phyloP scores from a whole-genome alignment of 2,329 filamentous ascomycete species.

The Aureobasidium zeae region DNA sequence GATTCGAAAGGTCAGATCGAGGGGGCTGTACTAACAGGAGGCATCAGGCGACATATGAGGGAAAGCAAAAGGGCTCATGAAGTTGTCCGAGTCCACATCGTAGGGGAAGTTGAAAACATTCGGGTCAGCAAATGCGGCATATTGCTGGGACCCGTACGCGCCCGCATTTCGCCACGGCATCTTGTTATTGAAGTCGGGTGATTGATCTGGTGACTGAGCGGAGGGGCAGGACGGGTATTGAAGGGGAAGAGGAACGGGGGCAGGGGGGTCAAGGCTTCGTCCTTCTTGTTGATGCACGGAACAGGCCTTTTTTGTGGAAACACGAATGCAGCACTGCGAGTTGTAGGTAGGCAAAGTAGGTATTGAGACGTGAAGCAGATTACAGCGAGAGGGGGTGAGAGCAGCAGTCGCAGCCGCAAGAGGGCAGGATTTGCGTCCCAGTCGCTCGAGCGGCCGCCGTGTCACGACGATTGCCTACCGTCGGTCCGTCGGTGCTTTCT shows the following conservation, averaged over 20 bases:
- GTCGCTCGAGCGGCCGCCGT: conserved; percentile 2
- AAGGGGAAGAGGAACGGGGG: neutral
- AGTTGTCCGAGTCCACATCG: conserved; percentile 11
- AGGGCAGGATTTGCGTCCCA: conserved; percentile 13
- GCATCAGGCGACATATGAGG: conserved; percentile 15
- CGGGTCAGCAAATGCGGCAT: conserved; percentile 12
- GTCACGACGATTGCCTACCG: conserved; percentile 2
- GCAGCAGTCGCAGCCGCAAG: conserved; percentile 11
- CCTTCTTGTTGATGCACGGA: conserved; percentile 2
- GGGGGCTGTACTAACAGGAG: conserved; percentile 12
- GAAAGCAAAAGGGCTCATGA: conserved; percentile 13
- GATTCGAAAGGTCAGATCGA: neutral
- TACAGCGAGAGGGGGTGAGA: conserved; percentile 1
- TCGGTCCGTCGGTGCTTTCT: conserved; percentile 15
- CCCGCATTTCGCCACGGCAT: conserved; percentile 13
- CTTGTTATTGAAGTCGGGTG: conserved; percentile 6
- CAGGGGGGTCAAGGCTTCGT: conserved; percentile 1
- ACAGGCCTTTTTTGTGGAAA: too few species aligned
- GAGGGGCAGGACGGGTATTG: conserved; percentile 7
- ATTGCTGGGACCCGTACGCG: conserved; percentile 13
- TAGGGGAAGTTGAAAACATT: conserved; percentile 10
- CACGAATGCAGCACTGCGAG: conserved; percentile 1
- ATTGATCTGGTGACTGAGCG: conserved; percentile 12
- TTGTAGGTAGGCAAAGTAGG: conserved; percentile 2
- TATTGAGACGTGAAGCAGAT: neutral